Evolutionary conservation across 371 early-diverging fungal genomes (phyloP).

Genomic region (Mucor irregularis): DNA sequence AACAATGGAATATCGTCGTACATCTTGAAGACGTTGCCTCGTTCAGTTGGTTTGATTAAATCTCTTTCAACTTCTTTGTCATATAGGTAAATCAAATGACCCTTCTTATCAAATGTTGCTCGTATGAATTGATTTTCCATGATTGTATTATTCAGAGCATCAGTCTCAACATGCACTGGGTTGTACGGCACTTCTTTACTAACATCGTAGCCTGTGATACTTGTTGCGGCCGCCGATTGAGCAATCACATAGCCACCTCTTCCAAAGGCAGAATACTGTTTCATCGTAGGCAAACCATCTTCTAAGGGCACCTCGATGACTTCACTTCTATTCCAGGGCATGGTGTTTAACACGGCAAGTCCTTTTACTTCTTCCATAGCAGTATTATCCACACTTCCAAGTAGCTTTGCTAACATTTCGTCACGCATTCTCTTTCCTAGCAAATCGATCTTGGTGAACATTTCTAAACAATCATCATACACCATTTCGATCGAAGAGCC

Average conservation of each 20-base stretch:
- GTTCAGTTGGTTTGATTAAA: conserved; percentile 61
- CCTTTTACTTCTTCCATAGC: conserved; percentile 16
- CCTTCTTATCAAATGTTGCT: conserved; percentile 69
- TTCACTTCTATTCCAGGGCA: conserved; percentile 76
- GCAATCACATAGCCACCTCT: conserved; percentile 51
- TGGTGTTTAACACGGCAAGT: conserved; percentile 76
- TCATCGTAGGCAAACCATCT: conserved; percentile 34
- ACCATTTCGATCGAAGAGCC: conserved; percentile 89
- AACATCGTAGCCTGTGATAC: conserved; percentile 8
- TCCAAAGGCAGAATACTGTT: conserved; percentile 59
- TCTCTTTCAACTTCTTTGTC: conserved; percentile 73
- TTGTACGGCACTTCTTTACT: not conserved
- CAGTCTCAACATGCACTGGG: conserved; percentile 40
- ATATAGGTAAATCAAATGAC: conserved; percentile 67
- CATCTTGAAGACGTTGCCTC: conserved; percentile 75
- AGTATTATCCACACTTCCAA: conserved; percentile 8
- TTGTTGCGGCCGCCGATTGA: conserved; percentile 7
- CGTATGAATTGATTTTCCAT: conserved; percentile 72
- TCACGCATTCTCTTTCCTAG: conserved; percentile 40
- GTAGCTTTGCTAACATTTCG: conserved; percentile 26
- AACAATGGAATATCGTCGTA: conserved; percentile 74
- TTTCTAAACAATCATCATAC: conserved; percentile 72
- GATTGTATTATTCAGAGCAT: conserved; percentile 42
- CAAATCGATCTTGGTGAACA: conserved; percentile 44
- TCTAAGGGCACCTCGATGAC: conserved; percentile 69